Base-by-base conservation (phyloP, 495 filamentous ascomycete genomes). In the Xylaria bambusicola region DNA sequence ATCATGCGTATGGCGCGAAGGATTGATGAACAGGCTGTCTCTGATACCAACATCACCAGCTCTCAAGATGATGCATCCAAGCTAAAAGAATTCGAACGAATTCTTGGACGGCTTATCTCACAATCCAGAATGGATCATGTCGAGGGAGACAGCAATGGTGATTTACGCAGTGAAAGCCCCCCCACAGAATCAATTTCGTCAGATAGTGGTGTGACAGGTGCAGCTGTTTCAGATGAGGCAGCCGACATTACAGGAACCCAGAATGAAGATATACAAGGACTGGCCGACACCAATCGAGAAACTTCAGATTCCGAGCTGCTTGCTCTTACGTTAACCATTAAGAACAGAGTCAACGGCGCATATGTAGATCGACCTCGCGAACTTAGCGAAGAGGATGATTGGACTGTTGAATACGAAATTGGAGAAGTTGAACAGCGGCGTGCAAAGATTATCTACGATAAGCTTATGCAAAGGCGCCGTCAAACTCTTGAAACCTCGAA, bases 321-420 rank as follows among this genome's bases (percentile, higher is more conserved):
- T 23, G 88, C 80, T 27, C 79, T 94, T 74, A 82, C 82, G 3
- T 74, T 97, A 29, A 86, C 84, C 0, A 76, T 90, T 56, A 82
- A 82, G 56, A 93, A 91, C 73, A 82, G 80, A 56, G 80, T 97
- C 53, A 91, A 97, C 71, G 85, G 81, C 23, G 49, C 74, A 17
- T 75, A 80, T 52, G 86, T 92, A 8, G 58, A 71, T 1, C 84
- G 92, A 1, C 90, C 91, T 0, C 49, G 69, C 0, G 46, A 77
- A 1, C 68, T 95, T 41, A 42, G 0, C 1, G 4, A 13, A 18
- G 62, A 29, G 0, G 46, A 72, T 13, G 12, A 61, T 0, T 98
- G 94, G 93, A 71, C 72, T 0, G 73, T 97, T 38, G 86, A 96
- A 55, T 97, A 96, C 71, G 77, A 83, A 23, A 69, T 97, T 29